Base-by-base conservation (phyloP, 306 rosid genomes). In the Malus asiatica region DNA sequence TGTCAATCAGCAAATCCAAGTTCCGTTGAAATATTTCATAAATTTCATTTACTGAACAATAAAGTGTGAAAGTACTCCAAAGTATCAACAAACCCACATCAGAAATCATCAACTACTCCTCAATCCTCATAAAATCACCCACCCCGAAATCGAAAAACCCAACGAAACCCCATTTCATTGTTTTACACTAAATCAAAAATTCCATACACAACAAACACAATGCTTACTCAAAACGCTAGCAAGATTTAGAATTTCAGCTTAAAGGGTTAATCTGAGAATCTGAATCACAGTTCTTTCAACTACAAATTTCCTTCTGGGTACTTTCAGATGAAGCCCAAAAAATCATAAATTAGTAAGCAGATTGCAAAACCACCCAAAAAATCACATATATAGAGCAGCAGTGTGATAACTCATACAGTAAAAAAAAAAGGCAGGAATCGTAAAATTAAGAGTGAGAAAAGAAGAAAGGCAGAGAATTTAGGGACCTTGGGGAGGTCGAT, bases 401-500 rank as follows among this genome's bases (percentile, higher is more conserved):
- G 22, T 14, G 18, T 40, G 63, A 59, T 11, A 22, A 10, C 55
- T 30, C 35, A n/a, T 4, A 65, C 9, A 12, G 22, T 10, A 15
- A 12, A 53, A 15, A 12, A 55, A 30, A 38, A 30, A 48, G 16
- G 42, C 3, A 71, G 19, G 29, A 11, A 66, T 15, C 38, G 23
- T 53, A 45, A 75, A 59, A 63, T 19, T 29, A 42, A 32, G 64
- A 48, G 23, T 44, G 4, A 30, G 18, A 57, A 67, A 40, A 29
- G 35, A 10, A 8, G 55, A 33, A 25, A n/a, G 59, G 42, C 5
- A 40, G 19, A 53, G 8, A 65, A 45, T 10, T 35, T 42, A 35
- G 40, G 57, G 7, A 95, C 98, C 93, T 87, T 95, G 66, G 97
- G 78, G 76, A 95, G 91, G 78, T 95, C 98, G 71, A 95, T 88